Evolutionary conservation across 345 rosid genomes (phyloP).

Genomic region (Adansonia digitata): DNA sequence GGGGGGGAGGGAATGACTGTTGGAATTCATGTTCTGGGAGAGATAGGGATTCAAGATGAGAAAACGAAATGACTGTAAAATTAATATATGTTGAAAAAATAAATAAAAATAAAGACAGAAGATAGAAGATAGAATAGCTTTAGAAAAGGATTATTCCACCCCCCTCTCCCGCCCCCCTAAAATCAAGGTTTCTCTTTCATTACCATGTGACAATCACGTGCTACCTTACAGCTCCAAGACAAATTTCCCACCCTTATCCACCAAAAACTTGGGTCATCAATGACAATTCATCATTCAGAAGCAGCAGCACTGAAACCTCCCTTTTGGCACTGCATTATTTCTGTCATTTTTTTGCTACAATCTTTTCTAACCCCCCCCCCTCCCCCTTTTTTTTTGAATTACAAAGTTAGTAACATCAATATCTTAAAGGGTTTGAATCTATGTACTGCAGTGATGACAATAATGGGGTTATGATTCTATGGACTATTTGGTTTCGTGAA

Average conservation of each 20-base stretch:
- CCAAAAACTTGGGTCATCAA: not conserved
- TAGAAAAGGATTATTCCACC: slow-evolving; percentile 19
- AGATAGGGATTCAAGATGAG: slow-evolving; percentile 7
- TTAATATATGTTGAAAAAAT: not conserved
- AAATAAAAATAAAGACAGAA: not conserved
- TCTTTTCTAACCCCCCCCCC: not conserved
- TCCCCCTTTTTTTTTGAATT: not conserved
- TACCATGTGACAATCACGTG: slow-evolving; percentile 22
- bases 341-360: slow-evolving; percentile 4
- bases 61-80: slow-evolving; percentile 5
- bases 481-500: too few species aligned
- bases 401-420: not conserved
- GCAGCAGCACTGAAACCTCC: not conserved
- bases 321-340: slow-evolving; percentile 5
- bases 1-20: not conserved
- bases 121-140: not conserved
- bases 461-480: not conserved
- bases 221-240: slow-evolving; percentile 12
- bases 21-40: not conserved
- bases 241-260: slow-evolving; percentile 1
- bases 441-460: not conserved
- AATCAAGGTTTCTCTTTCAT: slow-evolving; percentile 8
- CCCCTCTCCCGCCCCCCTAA: not conserved
- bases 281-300: not conserved
- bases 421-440: not conserved